phyloP scores from a whole-genome alignment of 2,329 filamentous ascomycete genomes.

The Microsporum canis region DNA sequence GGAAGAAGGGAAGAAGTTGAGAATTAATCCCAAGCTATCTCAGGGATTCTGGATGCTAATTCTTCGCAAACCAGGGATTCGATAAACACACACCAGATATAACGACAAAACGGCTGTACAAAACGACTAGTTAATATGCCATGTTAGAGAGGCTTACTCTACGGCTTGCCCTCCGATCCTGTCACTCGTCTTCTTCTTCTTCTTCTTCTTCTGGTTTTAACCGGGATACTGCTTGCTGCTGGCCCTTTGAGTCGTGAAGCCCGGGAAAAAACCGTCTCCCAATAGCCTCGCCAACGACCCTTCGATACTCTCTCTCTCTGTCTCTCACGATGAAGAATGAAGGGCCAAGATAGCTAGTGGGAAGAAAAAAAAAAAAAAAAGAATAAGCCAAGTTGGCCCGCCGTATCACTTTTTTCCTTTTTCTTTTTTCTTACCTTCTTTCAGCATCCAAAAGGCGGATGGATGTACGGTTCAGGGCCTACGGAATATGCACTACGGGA shows the following conservation, averaged over 20 bases:
- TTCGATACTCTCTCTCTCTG: not conserved
- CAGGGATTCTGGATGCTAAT: not conserved
- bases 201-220: too few relatives aligned
- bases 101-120: too few relatives aligned
- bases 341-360: not conserved
- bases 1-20: not conserved
- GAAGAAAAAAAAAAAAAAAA: not conserved
- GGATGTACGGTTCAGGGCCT: not conserved
- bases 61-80: not conserved
- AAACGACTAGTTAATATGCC: too few relatives aligned
- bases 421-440: not conserved
- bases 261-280: too few relatives aligned
- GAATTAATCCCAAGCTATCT: not conserved
- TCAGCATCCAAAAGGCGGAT: not conserved
- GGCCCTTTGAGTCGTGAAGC: too few relatives aligned
- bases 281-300: too few relatives aligned
- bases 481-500: constrained; percentile 3
- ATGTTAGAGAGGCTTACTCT: too few relatives aligned
- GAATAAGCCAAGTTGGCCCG: not conserved
- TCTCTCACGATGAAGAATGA: not conserved
- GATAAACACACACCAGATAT: not conserved
- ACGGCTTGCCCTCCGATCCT: too few relatives aligned
- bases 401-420: not conserved
- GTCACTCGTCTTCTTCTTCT: too few relatives aligned
- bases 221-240: too few relatives aligned